Conservation (phyloP, 768 basidiomycete genomes). For the Mycena maculata region DNA sequence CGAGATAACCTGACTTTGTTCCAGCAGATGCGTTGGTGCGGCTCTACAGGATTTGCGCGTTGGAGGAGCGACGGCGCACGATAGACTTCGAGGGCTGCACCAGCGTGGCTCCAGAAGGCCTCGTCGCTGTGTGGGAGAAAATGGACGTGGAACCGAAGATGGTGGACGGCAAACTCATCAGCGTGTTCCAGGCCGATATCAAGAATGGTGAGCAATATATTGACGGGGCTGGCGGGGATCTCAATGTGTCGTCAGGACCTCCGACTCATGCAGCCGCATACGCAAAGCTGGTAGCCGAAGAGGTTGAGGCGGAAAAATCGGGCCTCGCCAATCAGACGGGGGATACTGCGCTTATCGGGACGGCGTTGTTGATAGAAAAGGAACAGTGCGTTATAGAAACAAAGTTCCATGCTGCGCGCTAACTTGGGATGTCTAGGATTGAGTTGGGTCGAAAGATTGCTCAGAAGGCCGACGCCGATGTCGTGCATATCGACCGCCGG, state of each 20-base stretch:
- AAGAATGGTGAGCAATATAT: neutral
- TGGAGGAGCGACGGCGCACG: neutral
- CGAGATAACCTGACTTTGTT: neutral
- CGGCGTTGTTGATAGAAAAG: neutral
- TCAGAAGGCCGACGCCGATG: neutral
- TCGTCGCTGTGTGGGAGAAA: neutral
- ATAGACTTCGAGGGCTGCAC: neutral
- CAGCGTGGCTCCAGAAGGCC: neutral
- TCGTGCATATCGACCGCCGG: neutral
- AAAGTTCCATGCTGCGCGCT: neutral
- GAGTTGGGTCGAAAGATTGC: neutral
- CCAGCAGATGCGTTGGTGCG: neutral
- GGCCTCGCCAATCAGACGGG: neutral
- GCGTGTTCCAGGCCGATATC: constrained; percentile 5
- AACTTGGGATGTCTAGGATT: neutral
- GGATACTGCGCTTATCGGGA: neutral
- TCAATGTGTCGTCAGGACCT: neutral
- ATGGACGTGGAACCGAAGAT: neutral
- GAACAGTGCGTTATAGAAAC: neutral
- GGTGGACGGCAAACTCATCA: neutral
- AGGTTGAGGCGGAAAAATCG: constrained; percentile 17
- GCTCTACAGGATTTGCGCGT: neutral
- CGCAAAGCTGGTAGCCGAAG: constrained; percentile 1
- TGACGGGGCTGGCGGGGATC: neutral
- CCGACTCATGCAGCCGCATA: constrained; percentile 24